Percentiles rank a stretch among this genome's conserved stretches.
phyloP scores from a whole-genome alignment of 2,329 filamentous ascomycete genomes.

The Colletotrichum gigasporum region DNA sequence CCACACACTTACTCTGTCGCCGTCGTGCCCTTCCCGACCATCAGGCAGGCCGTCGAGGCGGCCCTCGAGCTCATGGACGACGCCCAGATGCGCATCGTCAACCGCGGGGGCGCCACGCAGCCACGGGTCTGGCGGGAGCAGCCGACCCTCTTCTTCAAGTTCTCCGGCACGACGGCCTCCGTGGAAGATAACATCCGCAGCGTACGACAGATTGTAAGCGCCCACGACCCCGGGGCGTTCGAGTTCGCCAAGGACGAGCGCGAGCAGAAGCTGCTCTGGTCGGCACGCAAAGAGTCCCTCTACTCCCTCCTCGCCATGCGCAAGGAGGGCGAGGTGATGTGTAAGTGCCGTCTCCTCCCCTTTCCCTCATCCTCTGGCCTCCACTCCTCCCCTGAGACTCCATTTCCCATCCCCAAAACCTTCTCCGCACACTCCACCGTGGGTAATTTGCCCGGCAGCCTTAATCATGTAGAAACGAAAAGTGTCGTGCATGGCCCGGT shows the following conservation, averaged over 20 bases:
- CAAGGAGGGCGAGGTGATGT: conserved; percentile 68
- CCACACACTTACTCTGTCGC: conserved; percentile 72
- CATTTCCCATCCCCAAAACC: too few species aligned
- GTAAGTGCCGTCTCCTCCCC: conserved; percentile 38
- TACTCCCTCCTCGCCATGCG: conserved; percentile 76
- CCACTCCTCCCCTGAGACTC: too few species aligned
- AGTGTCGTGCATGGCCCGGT: conserved; percentile 6
- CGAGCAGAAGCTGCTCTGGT: conserved; percentile 76
- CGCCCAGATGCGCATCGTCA: conserved; percentile 73
- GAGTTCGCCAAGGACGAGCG: conserved; percentile 72
- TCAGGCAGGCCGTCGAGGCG: conserved; percentile 72
- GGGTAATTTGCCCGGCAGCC: not conserved
- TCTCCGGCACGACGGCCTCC: conserved; percentile 69
- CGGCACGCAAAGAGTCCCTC: conserved; percentile 76
- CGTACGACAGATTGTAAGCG: conserved; percentile 59
- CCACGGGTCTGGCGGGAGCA: conserved; percentile 70
- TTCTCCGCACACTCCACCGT: conserved; percentile 1
- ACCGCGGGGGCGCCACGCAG: conserved; percentile 67
- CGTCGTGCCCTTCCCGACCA: conserved; percentile 66
- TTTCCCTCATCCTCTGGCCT: too few species aligned
- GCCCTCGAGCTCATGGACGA: conserved; percentile 72
- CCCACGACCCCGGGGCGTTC: conserved; percentile 64
- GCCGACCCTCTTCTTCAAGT: conserved; percentile 80
- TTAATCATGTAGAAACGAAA: conserved; percentile 15
- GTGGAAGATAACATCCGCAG: conserved; percentile 68